phyloP scores from a whole-genome alignment of 2,329 filamentous ascomycete genomes.

The Cladophialophora immunda region DNA sequence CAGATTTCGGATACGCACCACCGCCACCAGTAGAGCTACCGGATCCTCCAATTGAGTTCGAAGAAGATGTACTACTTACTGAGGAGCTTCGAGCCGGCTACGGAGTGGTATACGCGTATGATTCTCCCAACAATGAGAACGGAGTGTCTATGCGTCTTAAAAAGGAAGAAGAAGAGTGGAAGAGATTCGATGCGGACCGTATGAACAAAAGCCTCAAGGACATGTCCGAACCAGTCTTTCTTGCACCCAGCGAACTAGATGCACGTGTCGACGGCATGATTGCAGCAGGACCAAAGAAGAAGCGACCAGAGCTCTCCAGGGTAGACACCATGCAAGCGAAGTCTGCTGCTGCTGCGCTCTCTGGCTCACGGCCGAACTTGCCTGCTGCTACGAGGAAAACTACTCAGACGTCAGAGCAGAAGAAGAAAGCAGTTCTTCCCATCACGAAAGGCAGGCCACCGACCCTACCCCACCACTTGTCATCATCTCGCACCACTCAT shows the following conservation, averaged over 20 bases:
- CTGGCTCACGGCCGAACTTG: constrained; percentile 45
- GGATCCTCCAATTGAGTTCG: constrained; percentile 55
- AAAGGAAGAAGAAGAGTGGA: constrained; percentile 73
- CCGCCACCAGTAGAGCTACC: constrained; percentile 66
- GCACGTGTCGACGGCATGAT: constrained; percentile 73
- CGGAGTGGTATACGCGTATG: constrained; percentile 57
- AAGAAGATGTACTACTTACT: constrained; percentile 59
- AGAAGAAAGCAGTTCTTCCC: constrained; percentile 48
- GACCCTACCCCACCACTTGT: constrained; percentile 57
- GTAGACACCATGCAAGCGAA: constrained; percentile 53
- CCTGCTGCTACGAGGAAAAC: constrained; percentile 45
- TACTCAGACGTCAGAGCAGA: constrained; percentile 49
- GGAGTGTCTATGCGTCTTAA: constrained; percentile 69
- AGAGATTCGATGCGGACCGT: constrained; percentile 68
- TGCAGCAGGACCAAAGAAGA: constrained; percentile 65
- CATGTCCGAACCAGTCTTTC: constrained; percentile 41
- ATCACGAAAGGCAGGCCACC: constrained; percentile 18
- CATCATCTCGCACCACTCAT: constrained; percentile 66
- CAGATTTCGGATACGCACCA: constrained; percentile 90
- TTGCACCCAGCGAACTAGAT: constrained; percentile 43
- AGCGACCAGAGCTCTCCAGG: constrained; percentile 38
- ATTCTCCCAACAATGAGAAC: constrained; percentile 59
- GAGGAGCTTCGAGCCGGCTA: constrained; percentile 63
- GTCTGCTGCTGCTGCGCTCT: constrained; percentile 52
- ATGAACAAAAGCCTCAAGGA: constrained; percentile 55